Percentiles rank a stretch among this genome's conserved stretches.
Conservation (phyloP, 441 rosid species). For the Omphalea diandra region DNA sequence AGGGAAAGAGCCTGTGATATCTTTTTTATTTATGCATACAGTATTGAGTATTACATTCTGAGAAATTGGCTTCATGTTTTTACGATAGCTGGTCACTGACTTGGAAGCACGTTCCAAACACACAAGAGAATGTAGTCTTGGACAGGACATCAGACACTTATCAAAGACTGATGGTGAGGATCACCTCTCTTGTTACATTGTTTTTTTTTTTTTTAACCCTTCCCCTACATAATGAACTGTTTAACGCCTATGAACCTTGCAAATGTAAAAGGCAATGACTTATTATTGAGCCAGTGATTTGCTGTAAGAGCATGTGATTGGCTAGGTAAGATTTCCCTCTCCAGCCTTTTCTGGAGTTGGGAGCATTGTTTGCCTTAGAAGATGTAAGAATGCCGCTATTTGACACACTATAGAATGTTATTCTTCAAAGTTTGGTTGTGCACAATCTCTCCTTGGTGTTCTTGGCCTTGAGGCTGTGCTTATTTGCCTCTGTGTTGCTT, state of each 20-base stretch:
- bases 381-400: not conserved
- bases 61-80: constrained; percentile 39
- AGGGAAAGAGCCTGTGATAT: constrained; percentile 2
- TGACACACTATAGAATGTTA: not conserved
- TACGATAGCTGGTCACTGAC: constrained; percentile 58
- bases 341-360: not conserved
- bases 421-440: not conserved
- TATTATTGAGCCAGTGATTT: not conserved
- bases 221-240: not conserved
- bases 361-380: not conserved
- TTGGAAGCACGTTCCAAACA: constrained; percentile 60
- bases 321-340: not conserved
- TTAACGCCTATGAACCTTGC: not conserved
- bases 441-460: not conserved
- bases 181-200: not conserved
- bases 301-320: not conserved
- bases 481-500: not conserved
- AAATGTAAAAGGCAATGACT: not conserved
- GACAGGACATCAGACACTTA: constrained; percentile 31
- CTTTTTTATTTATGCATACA: constrained; percentile 13
- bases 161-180: constrained; percentile 52
- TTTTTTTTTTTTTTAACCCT: constrained; percentile 15
- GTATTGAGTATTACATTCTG: constrained; percentile 16
- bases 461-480: not conserved
- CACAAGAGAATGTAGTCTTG: constrained; percentile 45